Conservation (phyloP, 176 grass and related monocot species). For the Carex kokanica region DNA sequence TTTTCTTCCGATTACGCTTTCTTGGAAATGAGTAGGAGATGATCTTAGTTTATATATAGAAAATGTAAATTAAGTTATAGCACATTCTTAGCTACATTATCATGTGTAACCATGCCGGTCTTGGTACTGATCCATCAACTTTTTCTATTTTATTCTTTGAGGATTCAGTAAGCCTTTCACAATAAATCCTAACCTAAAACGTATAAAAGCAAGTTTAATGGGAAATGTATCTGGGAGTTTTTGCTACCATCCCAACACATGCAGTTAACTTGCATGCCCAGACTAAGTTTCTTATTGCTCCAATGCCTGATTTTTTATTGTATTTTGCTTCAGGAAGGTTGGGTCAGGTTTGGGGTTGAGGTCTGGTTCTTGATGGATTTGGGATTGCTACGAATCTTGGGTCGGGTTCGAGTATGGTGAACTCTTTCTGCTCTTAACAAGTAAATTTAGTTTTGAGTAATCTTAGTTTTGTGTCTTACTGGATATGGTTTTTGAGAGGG, state of each 20-base stretch:
- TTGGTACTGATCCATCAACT: neutral
- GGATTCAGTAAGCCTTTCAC: neutral
- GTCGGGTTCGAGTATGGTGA: neutral
- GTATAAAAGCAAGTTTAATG: neutral
- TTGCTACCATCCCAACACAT: neutral
- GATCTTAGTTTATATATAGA: neutral
- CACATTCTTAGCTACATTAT: neutral
- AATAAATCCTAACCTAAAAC: neutral
- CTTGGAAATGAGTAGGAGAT: neutral
- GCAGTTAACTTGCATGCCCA: slow-evolving; percentile 1
- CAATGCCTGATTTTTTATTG: slow-evolving; percentile 24
- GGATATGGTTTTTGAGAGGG: neutral
- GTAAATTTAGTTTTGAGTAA: no score
- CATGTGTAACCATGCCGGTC: neutral
- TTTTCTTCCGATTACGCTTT: neutral
- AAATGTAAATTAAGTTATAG: neutral
- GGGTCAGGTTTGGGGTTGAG: neutral
- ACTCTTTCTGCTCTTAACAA: neutral
- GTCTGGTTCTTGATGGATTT: neutral
- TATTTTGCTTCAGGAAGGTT: neutral
- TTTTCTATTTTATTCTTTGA: neutral
- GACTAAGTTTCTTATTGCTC: neutral
- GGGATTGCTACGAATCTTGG: neutral
- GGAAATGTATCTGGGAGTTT: neutral
- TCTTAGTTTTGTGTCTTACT: neutral